Percentiles rank a stretch among this genome's conserved stretches.
Conservation (phyloP, 306 rosid species). For the Rosa persica region DNA sequence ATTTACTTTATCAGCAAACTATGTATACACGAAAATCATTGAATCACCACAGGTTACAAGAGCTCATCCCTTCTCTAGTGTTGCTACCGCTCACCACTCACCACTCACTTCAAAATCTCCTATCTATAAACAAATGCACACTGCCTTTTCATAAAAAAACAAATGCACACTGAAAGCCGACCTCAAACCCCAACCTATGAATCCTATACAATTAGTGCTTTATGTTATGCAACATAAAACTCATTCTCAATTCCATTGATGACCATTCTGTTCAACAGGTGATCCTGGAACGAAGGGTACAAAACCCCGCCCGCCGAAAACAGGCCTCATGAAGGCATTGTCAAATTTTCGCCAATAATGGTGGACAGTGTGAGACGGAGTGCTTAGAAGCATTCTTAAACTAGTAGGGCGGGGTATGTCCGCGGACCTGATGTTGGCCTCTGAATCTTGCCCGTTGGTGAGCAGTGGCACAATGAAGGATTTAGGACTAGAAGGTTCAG, state of each 20-base stretch:
- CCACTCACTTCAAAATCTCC: conserved; percentile 22
- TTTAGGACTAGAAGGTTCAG: conserved; percentile 73
- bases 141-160: conserved; percentile 13
- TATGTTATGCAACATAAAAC: neutral
- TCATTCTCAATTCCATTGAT: conserved; percentile 45
- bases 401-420: conserved; percentile 40
- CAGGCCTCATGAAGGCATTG: conserved; percentile 82
- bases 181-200: conserved; percentile 25
- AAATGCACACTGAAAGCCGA: conserved; percentile 43
- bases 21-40: conserved; percentile 29
- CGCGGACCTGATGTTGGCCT: conserved; percentile 26
- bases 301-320: conserved; percentile 93
- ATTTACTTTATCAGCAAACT: conserved; percentile 21
- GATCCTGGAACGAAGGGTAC: conserved; percentile 83
- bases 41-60: conserved; percentile 32
- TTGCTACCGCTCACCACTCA: conserved; percentile 11
- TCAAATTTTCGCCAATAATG: conserved; percentile 90
- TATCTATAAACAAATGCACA: conserved; percentile 41
- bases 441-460: conserved; percentile 40
- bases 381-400: conserved; percentile 57
- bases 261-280: conserved; percentile 54
- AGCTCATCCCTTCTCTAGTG: conserved; percentile 6
- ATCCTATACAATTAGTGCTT: conserved; percentile 24
- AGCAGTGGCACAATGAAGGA: conserved; percentile 65
- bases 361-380: conserved; percentile 65